Evolutionary conservation across 352 stramenopile species (phyloP), one percentile per base, ranked within the genome.

Genomic region (Phytophthora litchii): DNA sequence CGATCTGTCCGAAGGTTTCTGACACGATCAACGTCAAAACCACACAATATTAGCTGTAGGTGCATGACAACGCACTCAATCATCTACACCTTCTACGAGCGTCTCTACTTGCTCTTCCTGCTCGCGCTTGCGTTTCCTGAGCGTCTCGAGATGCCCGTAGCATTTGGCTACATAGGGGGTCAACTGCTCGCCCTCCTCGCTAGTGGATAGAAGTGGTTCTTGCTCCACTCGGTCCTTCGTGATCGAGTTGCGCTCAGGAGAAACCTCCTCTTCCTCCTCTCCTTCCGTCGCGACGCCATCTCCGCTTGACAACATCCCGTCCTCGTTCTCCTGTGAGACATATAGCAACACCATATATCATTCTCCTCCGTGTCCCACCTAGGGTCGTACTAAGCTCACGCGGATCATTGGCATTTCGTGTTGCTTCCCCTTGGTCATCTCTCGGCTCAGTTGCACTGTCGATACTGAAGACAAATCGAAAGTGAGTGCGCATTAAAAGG

Each of bases 31-130:
- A 27, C 1, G 32, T 3, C 36, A 36, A 21, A 13, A 13, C n/a
- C 0, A 14, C 38, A 64, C 38, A 42, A 10, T 29, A 50, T 63
- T 17, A 63, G 34, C 19, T 34, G 7, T 1, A 47, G 23, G 5
- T 9, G 19, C 1, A 31, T 3, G 14, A 7, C 7, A 29, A 34
- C 32, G 7, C 27, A 16, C 29, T 51, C 4, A 27, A 5, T 64
- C 8, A 3, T 34, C 20, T 25, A 29, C 46, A 88, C 78, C 60
- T 72, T 88, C 61, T 16, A 88, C 61, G 1, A 88, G 71, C 25
- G 66, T 49, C 46, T 78, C 78, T 10, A 88, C 64, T 37, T 72
- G 74, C 55, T 84, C 65, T 37, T 88, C 74, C 48, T 88, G 78
- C 17, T 81, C 66, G 36, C 63, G 56, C 49, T 88, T 88, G 23